Base-by-base conservation (phyloP, 495 filamentous ascomycete species). In the Penicillium goetzii region DNA sequence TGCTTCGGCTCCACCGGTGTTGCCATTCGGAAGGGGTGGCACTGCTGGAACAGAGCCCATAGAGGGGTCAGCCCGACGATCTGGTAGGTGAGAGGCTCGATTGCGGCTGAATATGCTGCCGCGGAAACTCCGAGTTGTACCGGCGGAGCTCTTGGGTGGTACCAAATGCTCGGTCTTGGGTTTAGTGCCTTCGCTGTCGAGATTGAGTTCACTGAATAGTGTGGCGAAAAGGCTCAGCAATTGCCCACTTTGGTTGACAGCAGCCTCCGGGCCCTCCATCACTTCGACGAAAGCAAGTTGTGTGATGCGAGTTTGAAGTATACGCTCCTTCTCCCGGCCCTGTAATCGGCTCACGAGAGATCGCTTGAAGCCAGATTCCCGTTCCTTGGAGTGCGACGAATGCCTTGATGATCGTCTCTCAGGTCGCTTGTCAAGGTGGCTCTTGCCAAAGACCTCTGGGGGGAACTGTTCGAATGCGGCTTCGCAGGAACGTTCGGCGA, bases 261-360 rank as follows among this genome's bases (percentile, higher is more conserved):
- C 93, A 58, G 87, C 84, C 62, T 90, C 87, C 0, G 93, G 85
- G 6, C 92, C 93, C 70, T 97, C 91, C 17, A 90, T 68, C 12
- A 93, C 79, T 74, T 98, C 95, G 12, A 92, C 70, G 40, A 99
- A 85, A 4, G 91, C 84, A 61, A 99, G 81, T 67, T 97, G 92
- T 9, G 93, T 97, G 86, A 99, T 97, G 70, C 94, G 96, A 33
- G 97, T 84, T 73, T 97, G 90, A 25, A 99, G 74, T 28, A 97
- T 89, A 21, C 84, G 81, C 68, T 91, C 90, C 68, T 90, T 94
- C 69, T 97, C 92, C 40, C 86, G 86, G 59, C 84, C 83, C 54
- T 89, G 86, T 81, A 97, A 87, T 59, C 88, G 85, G 61, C 90
- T 87, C 11, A 93, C 85, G 23, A 90, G 68, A 7, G 85, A 86